Conservation (phyloP, 2,329 filamentous ascomycete genomes). For the Gyromitra esculenta region DNA sequence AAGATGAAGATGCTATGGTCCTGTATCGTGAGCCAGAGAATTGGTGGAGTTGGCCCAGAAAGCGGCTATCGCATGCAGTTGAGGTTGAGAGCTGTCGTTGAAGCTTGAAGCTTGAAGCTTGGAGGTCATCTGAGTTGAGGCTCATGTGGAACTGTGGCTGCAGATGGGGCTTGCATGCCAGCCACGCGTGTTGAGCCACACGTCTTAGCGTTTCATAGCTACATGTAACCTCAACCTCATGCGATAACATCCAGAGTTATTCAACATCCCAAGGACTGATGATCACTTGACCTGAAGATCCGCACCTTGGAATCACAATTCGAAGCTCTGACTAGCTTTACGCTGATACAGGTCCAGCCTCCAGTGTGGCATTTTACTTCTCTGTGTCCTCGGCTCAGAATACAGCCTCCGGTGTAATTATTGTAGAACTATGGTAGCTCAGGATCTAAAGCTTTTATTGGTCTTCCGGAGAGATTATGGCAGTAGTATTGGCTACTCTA, state of each 20-base stretch:
- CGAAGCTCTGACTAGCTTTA: neutral
- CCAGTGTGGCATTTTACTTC: neutral
- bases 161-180: neutral
- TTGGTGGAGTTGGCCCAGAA: neutral
- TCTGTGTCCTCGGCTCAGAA: neutral
- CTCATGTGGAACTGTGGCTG: slow-evolving; percentile 4
- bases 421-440: too few relatives aligned
- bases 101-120: neutral
- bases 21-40: neutral
- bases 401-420: neutral
- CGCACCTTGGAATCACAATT: neutral
- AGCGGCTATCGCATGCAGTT: neutral
- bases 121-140: slow-evolving; percentile 8
- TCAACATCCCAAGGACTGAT: neutral
- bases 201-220: neutral
- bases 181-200: neutral
- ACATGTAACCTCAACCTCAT: neutral
- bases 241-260: neutral
- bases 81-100: neutral
- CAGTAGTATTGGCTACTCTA: too few relatives aligned
- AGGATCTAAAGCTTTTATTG: too few relatives aligned
- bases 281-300: neutral
- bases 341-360: slow-evolving; percentile 2
- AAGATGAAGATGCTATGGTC: neutral
- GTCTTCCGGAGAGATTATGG: too few relatives aligned